Percentiles rank a stretch among this genome's conserved stretches.
phyloP scores from a whole-genome alignment of 768 basidiomycete genomes.

The Kwoniella newhampshirensis region DNA sequence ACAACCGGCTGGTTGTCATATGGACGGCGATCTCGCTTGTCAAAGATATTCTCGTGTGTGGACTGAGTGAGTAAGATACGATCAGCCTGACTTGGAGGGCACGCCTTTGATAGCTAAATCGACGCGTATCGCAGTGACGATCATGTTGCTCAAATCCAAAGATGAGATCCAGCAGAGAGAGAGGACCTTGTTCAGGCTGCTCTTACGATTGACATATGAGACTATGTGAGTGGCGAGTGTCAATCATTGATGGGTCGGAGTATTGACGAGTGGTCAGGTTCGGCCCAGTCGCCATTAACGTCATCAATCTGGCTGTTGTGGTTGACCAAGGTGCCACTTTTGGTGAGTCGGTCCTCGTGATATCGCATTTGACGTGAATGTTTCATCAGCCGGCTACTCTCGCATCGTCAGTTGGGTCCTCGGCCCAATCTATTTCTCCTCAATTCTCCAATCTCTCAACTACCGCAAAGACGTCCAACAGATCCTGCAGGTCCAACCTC shows the following conservation, averaged over 20 bases:
- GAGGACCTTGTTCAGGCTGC: slow-evolving; percentile 2
- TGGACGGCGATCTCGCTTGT: slow-evolving; percentile 15
- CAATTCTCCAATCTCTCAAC: slow-evolving; percentile 19
- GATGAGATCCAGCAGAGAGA: slow-evolving; percentile 9
- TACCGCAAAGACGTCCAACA: slow-evolving; percentile 18
- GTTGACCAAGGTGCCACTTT: slow-evolving; percentile 20
- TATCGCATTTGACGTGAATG: too few species aligned
- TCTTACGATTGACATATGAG: slow-evolving; percentile 15
- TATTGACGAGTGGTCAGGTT: too few species aligned
- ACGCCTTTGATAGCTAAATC: background rate
- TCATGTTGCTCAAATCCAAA: slow-evolving; percentile 16
- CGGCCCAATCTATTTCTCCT: slow-evolving; percentile 19
- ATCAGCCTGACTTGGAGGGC: background rate
- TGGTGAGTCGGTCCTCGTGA: slow-evolving; percentile 9
- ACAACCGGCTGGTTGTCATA: slow-evolving; percentile 15
- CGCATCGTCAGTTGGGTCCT: slow-evolving; percentile 18
- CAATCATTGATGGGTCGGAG: too few species aligned
- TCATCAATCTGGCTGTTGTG: slow-evolving; percentile 13
- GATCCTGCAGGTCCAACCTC: slow-evolving; percentile 2
- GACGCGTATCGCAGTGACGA: slow-evolving; percentile 4
- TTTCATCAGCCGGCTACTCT: slow-evolving; percentile 19
- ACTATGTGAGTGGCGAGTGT: slow-evolving; percentile 15
- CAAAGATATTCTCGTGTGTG: slow-evolving; percentile 14
- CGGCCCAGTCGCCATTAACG: slow-evolving; percentile 13
- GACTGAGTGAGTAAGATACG: slow-evolving; percentile 6